Conservation (phyloP, 352 stramenopile genomes). For the Globisporangium emineosum region DNA sequence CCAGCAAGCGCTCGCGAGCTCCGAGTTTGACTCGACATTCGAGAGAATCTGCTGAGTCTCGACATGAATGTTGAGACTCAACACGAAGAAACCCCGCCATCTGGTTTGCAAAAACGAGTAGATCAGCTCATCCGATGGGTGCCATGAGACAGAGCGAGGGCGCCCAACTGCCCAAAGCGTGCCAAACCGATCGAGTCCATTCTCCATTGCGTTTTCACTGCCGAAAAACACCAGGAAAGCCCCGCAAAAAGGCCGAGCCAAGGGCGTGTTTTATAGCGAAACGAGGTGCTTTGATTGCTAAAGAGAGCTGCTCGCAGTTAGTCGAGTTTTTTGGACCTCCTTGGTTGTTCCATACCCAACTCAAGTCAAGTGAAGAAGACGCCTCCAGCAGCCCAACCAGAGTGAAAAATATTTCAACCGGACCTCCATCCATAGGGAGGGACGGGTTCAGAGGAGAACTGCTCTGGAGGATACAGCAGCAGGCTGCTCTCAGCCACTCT, state of each 20-base stretch:
- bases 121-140: neutral
- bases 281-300: conserved; percentile 4
- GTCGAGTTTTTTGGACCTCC: neutral
- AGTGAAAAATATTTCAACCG: neutral
- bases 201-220: neutral
- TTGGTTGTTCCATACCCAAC: neutral
- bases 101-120: neutral
- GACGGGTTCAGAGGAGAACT: neutral
- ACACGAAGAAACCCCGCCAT: neutral
- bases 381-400: neutral
- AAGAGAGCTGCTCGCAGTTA: neutral
- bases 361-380: neutral
- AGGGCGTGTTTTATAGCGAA: neutral
- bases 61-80: too few species aligned
- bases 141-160: neutral
- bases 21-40: neutral
- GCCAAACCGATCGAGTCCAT: too few species aligned
- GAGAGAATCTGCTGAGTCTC: too few species aligned
- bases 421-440: neutral
- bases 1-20: neutral
- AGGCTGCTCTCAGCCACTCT: neutral
- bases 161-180: too few species aligned
- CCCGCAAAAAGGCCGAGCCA: neutral
- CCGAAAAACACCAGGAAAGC: neutral
- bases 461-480: neutral